Evolutionary conservation across 2,329 filamentous ascomycete genomes (phyloP).

Genomic region (Bipolaris victoriae): DNA sequence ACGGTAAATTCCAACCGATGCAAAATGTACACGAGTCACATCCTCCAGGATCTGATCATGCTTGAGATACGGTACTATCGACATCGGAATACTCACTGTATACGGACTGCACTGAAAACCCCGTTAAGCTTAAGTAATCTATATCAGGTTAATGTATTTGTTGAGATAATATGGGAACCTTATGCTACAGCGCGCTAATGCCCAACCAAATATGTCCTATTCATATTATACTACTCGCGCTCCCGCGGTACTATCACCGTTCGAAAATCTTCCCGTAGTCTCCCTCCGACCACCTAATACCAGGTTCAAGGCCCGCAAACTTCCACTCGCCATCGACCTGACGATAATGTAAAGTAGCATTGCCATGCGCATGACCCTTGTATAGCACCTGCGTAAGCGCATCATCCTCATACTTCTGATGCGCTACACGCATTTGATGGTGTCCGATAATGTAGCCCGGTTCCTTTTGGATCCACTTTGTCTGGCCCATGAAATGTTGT

Average conservation of each 20-base stretch:
- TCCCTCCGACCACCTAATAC: background rate
- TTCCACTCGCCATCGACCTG: background rate
- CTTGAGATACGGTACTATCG: no score
- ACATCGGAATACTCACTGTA: no score
- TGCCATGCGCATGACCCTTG: background rate
- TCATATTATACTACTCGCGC: background rate
- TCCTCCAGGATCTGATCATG: no score
- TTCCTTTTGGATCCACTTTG: constrained; percentile 6
- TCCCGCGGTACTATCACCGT: background rate
- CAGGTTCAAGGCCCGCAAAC: constrained; percentile 1
- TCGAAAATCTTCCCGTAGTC: constrained; percentile 3
- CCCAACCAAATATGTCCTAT: background rate
- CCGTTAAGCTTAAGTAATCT: background rate
- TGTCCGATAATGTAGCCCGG: constrained; percentile 6
- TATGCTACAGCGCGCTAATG: background rate
- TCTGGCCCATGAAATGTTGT: constrained; percentile 18
- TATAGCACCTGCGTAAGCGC: background rate
- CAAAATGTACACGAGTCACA: no score
- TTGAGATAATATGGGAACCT: background rate
- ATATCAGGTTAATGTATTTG: background rate
- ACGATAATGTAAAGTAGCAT: background rate
- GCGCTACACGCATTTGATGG: constrained; percentile 17
- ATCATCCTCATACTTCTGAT: constrained; percentile 1
- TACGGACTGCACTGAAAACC: no score
- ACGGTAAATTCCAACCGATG: no score